Evolutionary conservation across 768 basidiomycete species (phyloP).

Genomic region (Tylopilus sp.): DNA sequence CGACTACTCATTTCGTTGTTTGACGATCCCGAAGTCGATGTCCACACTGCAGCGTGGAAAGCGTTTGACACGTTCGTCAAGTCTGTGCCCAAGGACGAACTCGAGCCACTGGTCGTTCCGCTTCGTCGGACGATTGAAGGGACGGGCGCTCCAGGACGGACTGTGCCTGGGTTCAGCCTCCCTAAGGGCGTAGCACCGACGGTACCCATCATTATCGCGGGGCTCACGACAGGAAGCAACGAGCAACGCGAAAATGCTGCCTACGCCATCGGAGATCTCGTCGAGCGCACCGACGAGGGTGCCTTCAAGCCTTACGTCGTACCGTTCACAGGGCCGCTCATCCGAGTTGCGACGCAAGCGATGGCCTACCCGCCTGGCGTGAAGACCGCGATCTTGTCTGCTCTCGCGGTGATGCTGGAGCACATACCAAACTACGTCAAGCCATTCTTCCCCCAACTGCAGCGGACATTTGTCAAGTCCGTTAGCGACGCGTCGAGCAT

Average conservation of each 20-base stretch:
- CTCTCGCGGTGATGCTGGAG: conserved; percentile 81
- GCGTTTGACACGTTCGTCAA: conserved; percentile 88
- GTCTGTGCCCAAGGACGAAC: conserved; percentile 86
- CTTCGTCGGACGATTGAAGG: conserved; percentile 85
- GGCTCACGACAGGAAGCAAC: conserved; percentile 91
- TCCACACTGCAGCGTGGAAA: conserved; percentile 79
- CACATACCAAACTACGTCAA: conserved; percentile 87
- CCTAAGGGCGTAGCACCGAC: conserved; percentile 80
- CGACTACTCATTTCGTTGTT: conserved; percentile 80
- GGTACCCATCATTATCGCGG: conserved; percentile 86
- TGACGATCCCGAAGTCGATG: conserved; percentile 71
- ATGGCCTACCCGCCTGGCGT: conserved; percentile 89
- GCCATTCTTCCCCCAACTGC: conserved; percentile 98
- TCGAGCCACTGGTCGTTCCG: conserved; percentile 87
- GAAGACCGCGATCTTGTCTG: conserved; percentile 86
- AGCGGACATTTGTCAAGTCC: conserved; percentile 95
- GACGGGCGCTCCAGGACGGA: conserved; percentile 70
- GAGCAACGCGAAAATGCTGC: conserved; percentile 95
- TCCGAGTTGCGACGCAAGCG: conserved; percentile 89
- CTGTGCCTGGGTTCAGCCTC: conserved; percentile 83
- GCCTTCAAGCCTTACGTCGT: conserved; percentile 96
- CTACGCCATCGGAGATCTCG: conserved; percentile 93
- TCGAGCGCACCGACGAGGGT: conserved; percentile 77
- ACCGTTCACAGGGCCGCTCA: conserved; percentile 92
- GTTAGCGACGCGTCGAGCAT: conserved; percentile 74